Percentiles rank a stretch among this genome's conserved stretches.
These are phyloP conservation scores for Graphilbum ipis-grandicollis DNA, from an alignment of 2,329 filamentous ascomycete species.

Conservation along the genomic window DNA sequence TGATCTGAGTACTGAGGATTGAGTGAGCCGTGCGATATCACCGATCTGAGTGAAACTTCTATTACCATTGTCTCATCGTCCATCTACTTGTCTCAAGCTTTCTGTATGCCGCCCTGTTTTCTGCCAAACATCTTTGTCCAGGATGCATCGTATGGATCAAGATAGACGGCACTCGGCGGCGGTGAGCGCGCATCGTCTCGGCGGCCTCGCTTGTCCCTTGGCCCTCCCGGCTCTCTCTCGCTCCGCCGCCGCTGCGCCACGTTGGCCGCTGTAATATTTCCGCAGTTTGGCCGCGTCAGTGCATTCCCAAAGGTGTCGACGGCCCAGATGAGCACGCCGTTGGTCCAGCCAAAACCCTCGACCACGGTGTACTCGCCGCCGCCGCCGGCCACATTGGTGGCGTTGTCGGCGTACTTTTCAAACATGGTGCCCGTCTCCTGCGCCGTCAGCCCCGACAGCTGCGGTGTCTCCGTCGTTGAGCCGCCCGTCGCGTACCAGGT, in stretches of 20 bases:
- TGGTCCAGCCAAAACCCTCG: conserved; percentile 55
- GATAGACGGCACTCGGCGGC: conserved; percentile 24
- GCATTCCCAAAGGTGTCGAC: conserved; percentile 42
- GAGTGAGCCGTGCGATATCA: neutral
- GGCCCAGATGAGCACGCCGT: conserved; percentile 50
- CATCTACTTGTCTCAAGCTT: too few relatives aligned
- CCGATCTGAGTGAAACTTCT: neutral
- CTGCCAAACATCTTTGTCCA: conserved; percentile 30
- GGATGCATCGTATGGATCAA: conserved; percentile 25
- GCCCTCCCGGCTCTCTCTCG: too few relatives aligned
- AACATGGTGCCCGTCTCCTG: conserved; percentile 43
- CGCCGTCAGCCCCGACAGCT: conserved; percentile 26
- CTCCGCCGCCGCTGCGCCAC: too few relatives aligned
- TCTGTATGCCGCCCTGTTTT: too few relatives aligned
- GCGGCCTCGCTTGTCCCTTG: too few relatives aligned
- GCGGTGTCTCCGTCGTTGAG: conserved; percentile 32
- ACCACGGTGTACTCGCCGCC: conserved; percentile 55
- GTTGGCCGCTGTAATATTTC: conserved; percentile 26
- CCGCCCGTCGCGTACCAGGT: conserved; percentile 54
- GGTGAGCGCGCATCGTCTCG: conserved; percentile 1
- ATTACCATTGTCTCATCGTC: too few relatives aligned
- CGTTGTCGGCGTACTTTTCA: conserved; percentile 48
- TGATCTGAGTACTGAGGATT: neutral
- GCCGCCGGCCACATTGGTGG: conserved; percentile 41
- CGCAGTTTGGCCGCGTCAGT: conserved; percentile 37